phyloP scores from a whole-genome alignment of 352 stramenopile species.

The Phytophthora pinifolia region DNA sequence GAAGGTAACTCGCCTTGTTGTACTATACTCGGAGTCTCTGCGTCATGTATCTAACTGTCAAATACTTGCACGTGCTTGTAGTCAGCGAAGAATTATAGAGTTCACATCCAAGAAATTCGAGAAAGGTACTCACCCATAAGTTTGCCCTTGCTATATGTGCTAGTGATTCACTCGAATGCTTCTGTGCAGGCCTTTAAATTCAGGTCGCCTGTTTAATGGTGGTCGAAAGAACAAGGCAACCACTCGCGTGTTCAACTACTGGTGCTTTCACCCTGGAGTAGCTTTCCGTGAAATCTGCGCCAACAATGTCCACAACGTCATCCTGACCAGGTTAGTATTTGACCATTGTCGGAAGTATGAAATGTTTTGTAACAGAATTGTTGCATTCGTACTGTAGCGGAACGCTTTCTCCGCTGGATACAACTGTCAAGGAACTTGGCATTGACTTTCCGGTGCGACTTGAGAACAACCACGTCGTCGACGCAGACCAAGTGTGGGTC shows the following conservation, averaged over 20 bases:
- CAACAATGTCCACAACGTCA: slow-evolving; percentile 91
- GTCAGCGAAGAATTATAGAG: slow-evolving; percentile 77
- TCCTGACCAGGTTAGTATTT: slow-evolving; percentile 70
- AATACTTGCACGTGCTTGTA: slow-evolving; percentile 20
- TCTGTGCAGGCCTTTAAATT: slow-evolving; percentile 36
- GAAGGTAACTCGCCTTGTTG: slow-evolving; percentile 33
- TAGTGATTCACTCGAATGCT: background rate
- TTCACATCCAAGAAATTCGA: slow-evolving; percentile 89
- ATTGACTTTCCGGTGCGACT: slow-evolving; percentile 95
- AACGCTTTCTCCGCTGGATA: slow-evolving; percentile 96
- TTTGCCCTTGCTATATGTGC: slow-evolving; percentile 11
- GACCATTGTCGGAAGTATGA: background rate
- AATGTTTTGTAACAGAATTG: slow-evolving; percentile 4
- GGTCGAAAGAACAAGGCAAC: slow-evolving; percentile 53
- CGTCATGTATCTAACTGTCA: background rate
- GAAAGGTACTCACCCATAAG: slow-evolving; percentile 54
- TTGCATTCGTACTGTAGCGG: slow-evolving; percentile 64
- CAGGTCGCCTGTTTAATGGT: slow-evolving; percentile 50
- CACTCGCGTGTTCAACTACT: slow-evolving; percentile 95
- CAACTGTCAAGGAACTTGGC: slow-evolving; percentile 96
- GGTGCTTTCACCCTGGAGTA: slow-evolving; percentile 97
- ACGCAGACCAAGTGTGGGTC: slow-evolving; percentile 85
- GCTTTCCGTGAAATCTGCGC: slow-evolving; percentile 95
- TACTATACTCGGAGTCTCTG: background rate
- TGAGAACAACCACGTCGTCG: slow-evolving; percentile 98